Percentiles rank a stretch among this genome's conserved stretches.
Conservation (phyloP, 169 alveolate genomes). For the Plasmodium ovale region DNA sequence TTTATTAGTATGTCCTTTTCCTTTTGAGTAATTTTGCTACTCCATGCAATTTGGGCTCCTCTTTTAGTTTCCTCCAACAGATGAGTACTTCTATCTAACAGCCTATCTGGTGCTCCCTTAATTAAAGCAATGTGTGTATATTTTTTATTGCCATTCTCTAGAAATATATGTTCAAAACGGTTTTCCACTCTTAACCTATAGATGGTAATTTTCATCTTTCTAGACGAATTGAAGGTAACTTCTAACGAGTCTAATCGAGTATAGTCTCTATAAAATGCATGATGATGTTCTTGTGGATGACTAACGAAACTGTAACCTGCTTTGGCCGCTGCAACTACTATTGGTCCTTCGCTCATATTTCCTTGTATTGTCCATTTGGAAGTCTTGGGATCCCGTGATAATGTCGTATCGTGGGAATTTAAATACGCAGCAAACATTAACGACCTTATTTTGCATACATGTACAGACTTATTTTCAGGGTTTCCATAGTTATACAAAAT, state of each 20-base stretch:
- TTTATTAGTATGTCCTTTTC: slow-evolving; percentile 19
- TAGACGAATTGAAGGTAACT: slow-evolving; percentile 91
- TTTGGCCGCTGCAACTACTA: slow-evolving; percentile 93
- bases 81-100: slow-evolving; percentile 57
- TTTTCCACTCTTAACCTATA: slow-evolving; percentile 80
- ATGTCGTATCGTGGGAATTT: slow-evolving; percentile 89
- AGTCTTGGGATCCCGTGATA: slow-evolving; percentile 80
- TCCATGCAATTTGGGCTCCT: slow-evolving; percentile 27
- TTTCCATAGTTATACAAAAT: slow-evolving; percentile 47
- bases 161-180: slow-evolving; percentile 70
- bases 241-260: slow-evolving; percentile 83
- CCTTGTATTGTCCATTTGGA: slow-evolving; percentile 87
- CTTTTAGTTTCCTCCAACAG: slow-evolving; percentile 39
- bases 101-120: slow-evolving; percentile 93
- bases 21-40: slow-evolving; percentile 27
- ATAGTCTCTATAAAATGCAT: slow-evolving; percentile 51
- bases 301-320: slow-evolving; percentile 82
- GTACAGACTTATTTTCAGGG: slow-evolving; percentile 25
- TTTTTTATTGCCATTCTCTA: slow-evolving; percentile 57
- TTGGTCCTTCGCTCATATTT: slow-evolving; percentile 93
- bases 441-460: slow-evolving; percentile 82
- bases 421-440: slow-evolving; percentile 88
- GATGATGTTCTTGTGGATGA: slow-evolving; percentile 13
- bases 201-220: slow-evolving; percentile 92
- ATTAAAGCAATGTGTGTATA: slow-evolving; percentile 91